phyloP scores from a whole-genome alignment of 2,329 filamentous ascomycete species.

The Neobulgaria alba region DNA sequence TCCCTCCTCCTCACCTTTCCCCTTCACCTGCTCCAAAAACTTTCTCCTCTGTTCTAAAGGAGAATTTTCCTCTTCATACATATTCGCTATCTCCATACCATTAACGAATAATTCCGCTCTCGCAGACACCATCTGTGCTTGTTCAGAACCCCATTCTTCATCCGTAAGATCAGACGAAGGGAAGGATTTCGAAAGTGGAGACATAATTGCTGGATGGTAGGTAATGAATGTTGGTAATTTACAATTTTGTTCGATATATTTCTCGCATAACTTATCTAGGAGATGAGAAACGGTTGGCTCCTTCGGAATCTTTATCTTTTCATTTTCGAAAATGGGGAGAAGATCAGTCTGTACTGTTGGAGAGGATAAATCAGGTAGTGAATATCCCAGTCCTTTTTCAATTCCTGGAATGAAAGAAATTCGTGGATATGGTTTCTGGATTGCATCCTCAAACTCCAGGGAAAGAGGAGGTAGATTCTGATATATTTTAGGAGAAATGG shows the following conservation, averaged over 20 bases:
- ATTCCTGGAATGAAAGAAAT: conserved; percentile 79
- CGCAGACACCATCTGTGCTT: conserved; percentile 66
- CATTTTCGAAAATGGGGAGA: conserved; percentile 42
- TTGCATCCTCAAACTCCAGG: conserved; percentile 37
- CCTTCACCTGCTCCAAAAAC: conserved; percentile 51
- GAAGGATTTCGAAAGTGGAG: conserved; percentile 85
- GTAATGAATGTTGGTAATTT: conserved; percentile 72
- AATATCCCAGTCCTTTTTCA: conserved; percentile 52
- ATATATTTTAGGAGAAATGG: conserved; percentile 36
- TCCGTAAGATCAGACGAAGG: conserved; percentile 57
- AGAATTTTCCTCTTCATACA: conserved; percentile 97
- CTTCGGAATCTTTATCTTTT: conserved; percentile 40
- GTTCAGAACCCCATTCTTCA: conserved; percentile 27
- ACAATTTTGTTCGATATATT: conserved; percentile 73
- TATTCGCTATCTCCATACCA: conserved; percentile 81
- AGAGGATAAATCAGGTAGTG: conserved; percentile 32
- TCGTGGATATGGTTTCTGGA: conserved; percentile 44
- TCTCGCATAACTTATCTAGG: conserved; percentile 70
- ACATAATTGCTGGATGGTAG: conserved; percentile 83
- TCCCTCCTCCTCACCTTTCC: conserved; percentile 22
- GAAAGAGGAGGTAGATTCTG: conserved; percentile 42
- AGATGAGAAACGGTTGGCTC: conserved; percentile 56
- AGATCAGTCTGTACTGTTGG: conserved; percentile 51
- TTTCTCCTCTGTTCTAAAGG: conserved; percentile 80
- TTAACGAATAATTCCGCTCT: conserved; percentile 79